A percentile compares a stretch with the other conserved stretches of the same genome.
Evolutionary conservation across 2,329 filamentous ascomycete species (phyloP).

Genomic region (Diplodia mutila): DNA sequence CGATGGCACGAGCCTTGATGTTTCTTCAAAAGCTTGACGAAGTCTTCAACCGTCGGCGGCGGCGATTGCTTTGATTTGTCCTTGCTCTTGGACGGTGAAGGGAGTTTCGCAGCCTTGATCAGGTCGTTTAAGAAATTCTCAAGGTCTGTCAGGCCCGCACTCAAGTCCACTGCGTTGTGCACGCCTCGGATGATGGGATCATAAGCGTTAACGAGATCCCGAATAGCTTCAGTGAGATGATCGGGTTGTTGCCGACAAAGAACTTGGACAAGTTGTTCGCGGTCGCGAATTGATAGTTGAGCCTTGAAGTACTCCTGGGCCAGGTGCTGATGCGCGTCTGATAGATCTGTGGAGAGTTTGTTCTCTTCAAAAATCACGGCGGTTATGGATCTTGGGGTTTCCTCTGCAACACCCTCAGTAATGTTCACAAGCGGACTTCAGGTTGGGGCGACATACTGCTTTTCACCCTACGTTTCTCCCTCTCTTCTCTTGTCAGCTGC

Average conservation of each 20-base stretch:
- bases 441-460: conserved; percentile 49
- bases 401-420: conserved; percentile 25
- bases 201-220: conserved; percentile 68
- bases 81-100: conserved; percentile 38
- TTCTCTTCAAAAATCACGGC: conserved; percentile 64
- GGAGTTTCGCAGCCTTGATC: conserved; percentile 58
- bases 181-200: conserved; percentile 74
- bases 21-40: conserved; percentile 66
- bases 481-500: conserved; percentile 56
- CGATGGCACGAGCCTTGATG: conserved; percentile 68
- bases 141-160: conserved; percentile 67
- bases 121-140: conserved; percentile 73
- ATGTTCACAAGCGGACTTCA: conserved; percentile 30
- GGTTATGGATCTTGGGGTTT: conserved; percentile 65
- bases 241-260: conserved; percentile 73
- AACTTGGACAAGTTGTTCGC: conserved; percentile 69
- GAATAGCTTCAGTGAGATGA: conserved; percentile 69
- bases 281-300: conserved; percentile 71
- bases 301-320: conserved; percentile 73
- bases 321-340: conserved; percentile 63
- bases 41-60: conserved; percentile 69
- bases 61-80: conserved; percentile 43
- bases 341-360: conserved; percentile 53
- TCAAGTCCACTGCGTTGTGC: conserved; percentile 72
- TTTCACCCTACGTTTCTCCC: conserved; percentile 61